A percentile compares a stretch with the other conserved stretches of the same genome.
These are phyloP conservation scores for Papilionanthe hybrid DNA, from an alignment of 116 monocot genomes.

Conservation along the genomic window DNA sequence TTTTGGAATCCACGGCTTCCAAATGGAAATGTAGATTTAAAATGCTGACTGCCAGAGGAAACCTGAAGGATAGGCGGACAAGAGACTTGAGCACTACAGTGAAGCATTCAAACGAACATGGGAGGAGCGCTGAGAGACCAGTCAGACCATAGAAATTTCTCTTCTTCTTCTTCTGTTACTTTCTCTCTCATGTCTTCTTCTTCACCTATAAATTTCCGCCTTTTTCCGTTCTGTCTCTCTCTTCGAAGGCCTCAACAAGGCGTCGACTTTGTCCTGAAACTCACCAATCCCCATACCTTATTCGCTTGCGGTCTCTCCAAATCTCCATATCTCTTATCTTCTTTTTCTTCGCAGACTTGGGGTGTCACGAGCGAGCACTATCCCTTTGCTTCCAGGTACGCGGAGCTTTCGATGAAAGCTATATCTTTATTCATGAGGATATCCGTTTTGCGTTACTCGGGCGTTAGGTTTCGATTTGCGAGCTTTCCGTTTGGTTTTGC, in stretches of 20 bases:
- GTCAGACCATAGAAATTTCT: neutral
- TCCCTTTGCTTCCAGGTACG: neutral
- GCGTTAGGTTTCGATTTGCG: no score
- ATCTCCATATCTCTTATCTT: neutral
- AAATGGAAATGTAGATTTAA: neutral
- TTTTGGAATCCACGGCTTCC: no score
- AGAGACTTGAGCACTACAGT: neutral
- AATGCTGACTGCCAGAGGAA: neutral
- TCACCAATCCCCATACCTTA: neutral
- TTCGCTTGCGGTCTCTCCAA: conserved; percentile 4
- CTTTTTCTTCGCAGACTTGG: neutral
- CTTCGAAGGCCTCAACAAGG: conserved; percentile 3
- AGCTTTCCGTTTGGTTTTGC: no score
- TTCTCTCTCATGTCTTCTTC: neutral
- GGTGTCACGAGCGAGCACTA: neutral
- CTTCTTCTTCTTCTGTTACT: neutral
- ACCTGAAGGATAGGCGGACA: neutral
- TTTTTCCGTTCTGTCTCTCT: conserved; percentile 3
- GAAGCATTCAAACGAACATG: neutral
- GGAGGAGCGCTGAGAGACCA: neutral
- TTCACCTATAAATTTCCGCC: neutral
- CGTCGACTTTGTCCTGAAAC: conserved; percentile 17
- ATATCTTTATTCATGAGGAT: neutral
- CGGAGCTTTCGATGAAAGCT: neutral
- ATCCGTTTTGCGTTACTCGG: no score